Evolutionary conservation across 1,284 basidiomycete species (phyloP), one percentile per base, ranked within the genome.

Genomic region (Pisolithus thermaeus): DNA sequence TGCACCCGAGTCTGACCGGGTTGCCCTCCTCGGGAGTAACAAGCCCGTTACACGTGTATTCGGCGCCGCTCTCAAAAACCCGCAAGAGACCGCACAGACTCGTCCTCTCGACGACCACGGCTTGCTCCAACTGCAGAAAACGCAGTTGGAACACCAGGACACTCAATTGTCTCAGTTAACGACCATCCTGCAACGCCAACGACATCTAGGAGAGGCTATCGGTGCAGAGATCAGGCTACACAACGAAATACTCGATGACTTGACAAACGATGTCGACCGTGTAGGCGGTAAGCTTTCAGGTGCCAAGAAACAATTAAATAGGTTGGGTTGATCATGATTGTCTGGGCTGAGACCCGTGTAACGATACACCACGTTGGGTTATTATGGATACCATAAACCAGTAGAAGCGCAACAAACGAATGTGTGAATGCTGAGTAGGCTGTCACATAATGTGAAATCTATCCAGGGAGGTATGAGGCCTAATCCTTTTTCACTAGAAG

Each of bases 141-240:
- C 75, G 22, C 84, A 90, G 68, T 87, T 98, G 67, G 78, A 84
- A 44, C 76, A 85, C 53, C 96, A 99, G 68, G 95, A 98, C 62
- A 64, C 75, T 28, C 88, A 95, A 62, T 77, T 97, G 25, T 74
- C 84, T 11, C 80, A 86, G 57, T 74, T 99, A 37, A 84, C 89
- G 0, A 79, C 89, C 0, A 84, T 97, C 53, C 73, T 99, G n/a
- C 80, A 83, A 56, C 78, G 92, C 39, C 95, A 98, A 71, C 79
- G 84, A 58, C 83, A 89, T 50, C 79, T 98, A 44, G 96, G 95
- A 9, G 76, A 90, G 56, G 92, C 93, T 16, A 98, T 99, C 57
- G 78, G 81, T 52, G 76, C 79, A 50, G 96, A 99, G 72, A 82
- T 99, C 53, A 74, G 73, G 6, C 73, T 84, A 59, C 96, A 98